phyloP scores from a whole-genome alignment of 257 asterid genomes.

The Solanum paucissectum region DNA sequence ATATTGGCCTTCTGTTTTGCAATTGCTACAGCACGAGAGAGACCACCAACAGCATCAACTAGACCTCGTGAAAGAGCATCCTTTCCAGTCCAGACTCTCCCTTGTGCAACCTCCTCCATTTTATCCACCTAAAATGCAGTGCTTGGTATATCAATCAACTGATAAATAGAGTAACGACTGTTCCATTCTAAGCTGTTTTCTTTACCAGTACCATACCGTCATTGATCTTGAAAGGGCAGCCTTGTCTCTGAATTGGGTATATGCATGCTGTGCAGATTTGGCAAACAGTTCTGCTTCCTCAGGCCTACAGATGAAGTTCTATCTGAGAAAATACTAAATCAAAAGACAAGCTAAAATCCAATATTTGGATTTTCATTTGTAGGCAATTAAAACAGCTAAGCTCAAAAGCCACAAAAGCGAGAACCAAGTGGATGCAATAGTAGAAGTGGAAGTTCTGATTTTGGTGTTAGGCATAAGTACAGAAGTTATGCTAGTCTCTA shows the following conservation, averaged over 20 bases:
- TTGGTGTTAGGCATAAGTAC: background rate
- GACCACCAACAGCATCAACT: slow-evolving; percentile 88
- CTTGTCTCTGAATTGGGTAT: slow-evolving; percentile 77
- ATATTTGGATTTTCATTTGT: background rate
- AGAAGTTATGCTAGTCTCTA: background rate
- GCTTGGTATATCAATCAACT: background rate
- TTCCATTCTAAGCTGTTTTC: background rate
- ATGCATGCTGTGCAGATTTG: slow-evolving; percentile 72
- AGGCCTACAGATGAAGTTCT: slow-evolving; percentile 33
- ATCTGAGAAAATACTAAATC: background rate
- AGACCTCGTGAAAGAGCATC: slow-evolving; percentile 87
- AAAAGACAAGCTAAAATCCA: background rate
- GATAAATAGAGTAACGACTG: background rate
- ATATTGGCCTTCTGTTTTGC: slow-evolving; percentile 86
- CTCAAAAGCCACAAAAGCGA: background rate
- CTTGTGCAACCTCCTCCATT: slow-evolving; percentile 98
- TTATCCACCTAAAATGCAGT: slow-evolving; percentile 46
- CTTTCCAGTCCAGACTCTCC: slow-evolving; percentile 96
- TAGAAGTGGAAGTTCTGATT: background rate
- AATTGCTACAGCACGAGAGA: slow-evolving; percentile 86
- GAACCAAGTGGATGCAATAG: background rate
- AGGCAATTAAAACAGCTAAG: background rate
- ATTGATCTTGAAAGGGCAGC: slow-evolving; percentile 96
- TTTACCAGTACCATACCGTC: slow-evolving; percentile 46
- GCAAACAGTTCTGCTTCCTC: slow-evolving; percentile 95